Evolutionary conservation across 2,329 filamentous ascomycete genomes (phyloP).

Genomic region (Triangularia setosa): DNA sequence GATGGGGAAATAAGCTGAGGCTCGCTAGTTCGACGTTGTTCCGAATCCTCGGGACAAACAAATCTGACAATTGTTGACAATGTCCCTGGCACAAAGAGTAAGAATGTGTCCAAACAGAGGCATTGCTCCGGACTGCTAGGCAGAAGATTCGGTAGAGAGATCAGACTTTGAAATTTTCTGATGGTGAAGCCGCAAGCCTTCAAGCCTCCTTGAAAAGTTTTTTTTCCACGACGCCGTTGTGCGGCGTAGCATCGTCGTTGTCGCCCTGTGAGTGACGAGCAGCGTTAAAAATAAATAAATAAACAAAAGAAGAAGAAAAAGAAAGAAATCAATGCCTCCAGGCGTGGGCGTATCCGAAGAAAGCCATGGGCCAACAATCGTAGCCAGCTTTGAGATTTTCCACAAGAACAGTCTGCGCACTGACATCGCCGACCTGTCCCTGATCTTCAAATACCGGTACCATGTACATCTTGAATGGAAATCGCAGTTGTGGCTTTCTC

Average conservation of each 20-base stretch:
- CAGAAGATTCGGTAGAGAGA: not conserved
- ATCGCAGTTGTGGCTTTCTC: not conserved
- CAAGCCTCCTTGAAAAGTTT: not conserved
- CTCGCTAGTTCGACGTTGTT: not conserved
- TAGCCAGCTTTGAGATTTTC: not conserved
- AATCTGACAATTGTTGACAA: not conserved
- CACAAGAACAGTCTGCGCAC: not conserved
- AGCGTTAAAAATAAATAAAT: too few relatives aligned
- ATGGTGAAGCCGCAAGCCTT: not conserved
- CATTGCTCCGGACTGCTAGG: not conserved
- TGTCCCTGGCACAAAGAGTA: not conserved
- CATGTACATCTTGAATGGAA: not conserved
- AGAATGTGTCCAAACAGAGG: not conserved
- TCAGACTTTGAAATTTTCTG: not conserved
- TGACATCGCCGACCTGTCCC: not conserved
- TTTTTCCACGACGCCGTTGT: not conserved
- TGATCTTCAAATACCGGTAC: not conserved
- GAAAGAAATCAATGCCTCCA: not conserved
- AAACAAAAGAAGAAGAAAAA: too few relatives aligned
- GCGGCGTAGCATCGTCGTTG: not conserved
- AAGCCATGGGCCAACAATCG: not conserved
- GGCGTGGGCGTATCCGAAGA: not conserved
- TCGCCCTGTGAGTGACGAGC: not conserved
- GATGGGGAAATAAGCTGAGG: not conserved
- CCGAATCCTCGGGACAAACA: not conserved